phyloP scores from a whole-genome alignment of 1,284 basidiomycete species.

The Gastroboletus turbinatus region DNA sequence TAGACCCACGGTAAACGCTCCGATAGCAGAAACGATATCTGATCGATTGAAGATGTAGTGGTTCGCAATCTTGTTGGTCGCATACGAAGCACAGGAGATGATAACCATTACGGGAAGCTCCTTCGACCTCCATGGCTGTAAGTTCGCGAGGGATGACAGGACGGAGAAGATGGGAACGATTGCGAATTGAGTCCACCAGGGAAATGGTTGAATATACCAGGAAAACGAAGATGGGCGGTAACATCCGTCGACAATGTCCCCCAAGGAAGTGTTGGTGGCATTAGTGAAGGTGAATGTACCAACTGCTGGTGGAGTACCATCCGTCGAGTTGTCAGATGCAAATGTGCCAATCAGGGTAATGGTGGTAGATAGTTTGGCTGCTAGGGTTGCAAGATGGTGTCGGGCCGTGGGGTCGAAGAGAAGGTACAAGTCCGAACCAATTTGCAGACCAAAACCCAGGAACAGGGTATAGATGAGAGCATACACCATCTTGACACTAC shows the following conservation, averaged over 20 bases:
- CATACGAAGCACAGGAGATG: slow-evolving; percentile 80
- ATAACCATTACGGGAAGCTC: slow-evolving; percentile 83
- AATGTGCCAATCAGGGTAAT: slow-evolving; percentile 66
- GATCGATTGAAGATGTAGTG: slow-evolving; percentile 85
- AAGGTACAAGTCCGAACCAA: slow-evolving; percentile 84
- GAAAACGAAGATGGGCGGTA: slow-evolving; percentile 61
- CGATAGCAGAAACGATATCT: slow-evolving; percentile 83
- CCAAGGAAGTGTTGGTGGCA: slow-evolving; percentile 38
- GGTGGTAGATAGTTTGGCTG: slow-evolving; percentile 47
- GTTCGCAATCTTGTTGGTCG: slow-evolving; percentile 77
- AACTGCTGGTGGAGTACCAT: slow-evolving; percentile 45
- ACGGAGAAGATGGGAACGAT: slow-evolving; percentile 83
- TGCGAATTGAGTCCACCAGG: slow-evolving; percentile 72
- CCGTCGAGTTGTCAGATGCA: slow-evolving; percentile 60
- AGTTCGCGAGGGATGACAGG: slow-evolving; percentile 71
- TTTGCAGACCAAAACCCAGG: slow-evolving; percentile 85
- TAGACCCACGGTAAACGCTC: slow-evolving; percentile 81
- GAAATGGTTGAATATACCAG: slow-evolving; percentile 82
- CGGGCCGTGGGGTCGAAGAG: slow-evolving; percentile 68
- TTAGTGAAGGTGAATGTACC: slow-evolving; percentile 81
- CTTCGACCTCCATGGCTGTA: slow-evolving; percentile 69
- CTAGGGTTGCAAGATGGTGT: slow-evolving; percentile 49
- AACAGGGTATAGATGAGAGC: slow-evolving; percentile 89
- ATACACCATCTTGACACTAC: slow-evolving; percentile 89
- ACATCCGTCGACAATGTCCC: slow-evolving; percentile 64